Base-by-base conservation (phyloP, 148 eudicot genomes). In the Limonium bicolor region DNA sequence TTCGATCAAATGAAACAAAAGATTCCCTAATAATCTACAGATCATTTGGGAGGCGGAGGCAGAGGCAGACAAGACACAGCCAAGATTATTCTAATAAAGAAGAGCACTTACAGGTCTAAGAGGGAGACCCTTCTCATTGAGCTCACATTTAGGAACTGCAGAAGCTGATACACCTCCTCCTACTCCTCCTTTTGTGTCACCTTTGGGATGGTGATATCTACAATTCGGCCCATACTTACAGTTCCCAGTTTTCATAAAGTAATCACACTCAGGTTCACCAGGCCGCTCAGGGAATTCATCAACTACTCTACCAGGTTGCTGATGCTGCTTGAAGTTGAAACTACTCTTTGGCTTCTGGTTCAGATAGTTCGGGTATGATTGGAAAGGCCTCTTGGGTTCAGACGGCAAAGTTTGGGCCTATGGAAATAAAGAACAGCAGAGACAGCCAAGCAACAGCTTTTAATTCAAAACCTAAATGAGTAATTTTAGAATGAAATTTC, bases 281-380 rank as follows among this genome's bases (percentile, higher is more conserved):
- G 68, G 76, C 25, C 87, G 78, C 49, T 71, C 71, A 20, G 87
- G 87, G 55, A 50, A 74, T 53, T 74, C 75, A 23, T 58, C 72
- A 65, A 50, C 39, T n/a, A n/a, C n/a, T 18, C 51, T 61, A 54
- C 41, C 16, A 23, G 53, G 69, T 25, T 33, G 64, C 41, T 59
- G 64, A 5, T 51, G 58, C 39, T 55, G 57, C 28, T 34, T 16
- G 20, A 17, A 58, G 38, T 42, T 27, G n/a, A n/a, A n/a, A n/a
- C n/a, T n/a, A n/a, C n/a, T n/a, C 40, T 20, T 44, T 21, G 58
- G 58, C 25, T 37, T 59, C 33, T 41, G 52, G 46, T 54, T 56
- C 28, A 18, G 28, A 25, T 51, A 36, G 37, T 33, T 49, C 9
- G 54, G 38, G 36, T 29, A 38, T 35, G 35, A 47, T 56, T 30